Conservation (phyloP, 352 stramenopile genomes). For the Phytophthora aleatoria region DNA sequence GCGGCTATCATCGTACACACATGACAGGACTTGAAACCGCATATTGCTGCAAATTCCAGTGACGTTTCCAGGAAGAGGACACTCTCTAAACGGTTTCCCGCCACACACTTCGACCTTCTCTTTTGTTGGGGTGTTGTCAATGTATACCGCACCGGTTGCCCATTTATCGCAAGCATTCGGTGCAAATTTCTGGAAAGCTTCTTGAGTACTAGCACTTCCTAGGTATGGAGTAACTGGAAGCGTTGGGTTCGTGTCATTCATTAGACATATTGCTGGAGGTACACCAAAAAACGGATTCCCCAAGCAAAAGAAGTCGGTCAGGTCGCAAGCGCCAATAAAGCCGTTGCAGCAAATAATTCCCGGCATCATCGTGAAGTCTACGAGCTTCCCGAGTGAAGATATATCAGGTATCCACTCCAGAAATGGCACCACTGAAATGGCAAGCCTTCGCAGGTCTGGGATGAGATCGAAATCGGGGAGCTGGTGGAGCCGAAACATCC, state of each 20-base stretch:
- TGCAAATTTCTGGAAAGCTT: conserved; percentile 3
- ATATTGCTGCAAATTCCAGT: conserved; percentile 27
- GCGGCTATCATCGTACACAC: conserved; percentile 13
- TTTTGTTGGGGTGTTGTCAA: conserved; percentile 19
- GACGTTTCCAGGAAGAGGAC: conserved; percentile 11
- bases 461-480: conserved; percentile 5
- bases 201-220: conserved; percentile 2
- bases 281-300: neutral
- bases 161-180: conserved; percentile 4
- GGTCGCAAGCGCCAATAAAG: conserved; percentile 13
- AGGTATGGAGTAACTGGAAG: conserved; percentile 4
- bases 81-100: conserved; percentile 32
- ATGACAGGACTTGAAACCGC: conserved; percentile 34
- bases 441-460: conserved; percentile 1
- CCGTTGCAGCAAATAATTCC: conserved; percentile 23
- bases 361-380: conserved; percentile 8
- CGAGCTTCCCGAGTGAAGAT: conserved; percentile 1
- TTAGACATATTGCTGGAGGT: conserved; percentile 10
- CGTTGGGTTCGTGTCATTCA: neutral
- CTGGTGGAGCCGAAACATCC: conserved; percentile 12
- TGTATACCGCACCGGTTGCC: conserved; percentile 1
- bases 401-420: conserved; percentile 22
- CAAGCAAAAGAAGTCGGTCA: conserved; percentile 10
- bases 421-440: conserved; percentile 2
- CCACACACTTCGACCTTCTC: conserved; percentile 24